phyloP scores from a whole-genome alignment of 495 filamentous ascomycete genomes.

The Tuber borchii region DNA sequence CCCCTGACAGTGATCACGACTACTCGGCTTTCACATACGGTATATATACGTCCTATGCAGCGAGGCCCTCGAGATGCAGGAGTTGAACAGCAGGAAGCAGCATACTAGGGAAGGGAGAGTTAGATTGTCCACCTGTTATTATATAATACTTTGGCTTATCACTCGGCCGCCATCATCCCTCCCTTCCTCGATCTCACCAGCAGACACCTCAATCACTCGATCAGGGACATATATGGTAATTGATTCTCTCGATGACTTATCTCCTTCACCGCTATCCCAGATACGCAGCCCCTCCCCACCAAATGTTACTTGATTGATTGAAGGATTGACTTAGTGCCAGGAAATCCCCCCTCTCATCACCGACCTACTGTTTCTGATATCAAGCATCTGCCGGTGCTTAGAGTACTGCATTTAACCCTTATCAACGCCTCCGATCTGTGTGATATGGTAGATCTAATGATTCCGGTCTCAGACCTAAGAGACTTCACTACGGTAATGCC shows the following conservation, averaged over 20 bases:
- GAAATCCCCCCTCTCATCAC: neutral
- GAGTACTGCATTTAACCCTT: neutral
- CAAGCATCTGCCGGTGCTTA: neutral
- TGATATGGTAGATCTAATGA: neutral
- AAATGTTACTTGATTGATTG: neutral
- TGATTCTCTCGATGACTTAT: neutral
- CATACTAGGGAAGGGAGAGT: neutral
- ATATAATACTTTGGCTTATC: neutral
- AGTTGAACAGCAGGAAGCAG: neutral
- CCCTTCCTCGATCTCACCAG: neutral
- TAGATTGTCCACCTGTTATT: neutral
- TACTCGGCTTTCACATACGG: neutral
- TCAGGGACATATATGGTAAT: neutral
- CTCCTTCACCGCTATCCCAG: neutral
- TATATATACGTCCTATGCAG: neutral
- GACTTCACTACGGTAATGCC: too few relatives aligned
- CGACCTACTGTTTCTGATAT: neutral
- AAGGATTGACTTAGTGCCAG: neutral
- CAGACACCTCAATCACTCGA: neutral
- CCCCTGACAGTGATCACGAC: neutral
- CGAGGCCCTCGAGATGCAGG: neutral
- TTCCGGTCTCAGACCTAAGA: neutral
- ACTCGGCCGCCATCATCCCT: neutral
- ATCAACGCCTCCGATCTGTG: neutral
- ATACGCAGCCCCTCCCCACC: neutral